Percentiles rank a stretch among this genome's conserved stretches.
Evolutionary conservation across 1,139 yeast species (phyloP).

Genomic region (Waltiozyma sp.): DNA sequence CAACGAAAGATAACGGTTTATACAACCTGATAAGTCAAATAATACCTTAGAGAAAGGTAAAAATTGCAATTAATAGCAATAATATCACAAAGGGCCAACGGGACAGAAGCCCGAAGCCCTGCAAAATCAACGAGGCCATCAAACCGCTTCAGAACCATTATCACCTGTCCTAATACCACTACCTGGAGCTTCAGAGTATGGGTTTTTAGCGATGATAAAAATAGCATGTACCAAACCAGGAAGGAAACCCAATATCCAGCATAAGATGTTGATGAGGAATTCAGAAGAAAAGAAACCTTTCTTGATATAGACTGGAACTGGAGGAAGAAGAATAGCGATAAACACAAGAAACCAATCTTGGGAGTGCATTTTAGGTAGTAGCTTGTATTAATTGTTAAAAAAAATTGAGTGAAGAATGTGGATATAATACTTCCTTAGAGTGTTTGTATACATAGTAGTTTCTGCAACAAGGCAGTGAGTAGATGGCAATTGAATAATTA

Average conservation of each 20-base stretch:
- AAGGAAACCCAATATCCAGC: conserved; percentile 67
- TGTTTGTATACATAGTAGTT: too few relatives aligned
- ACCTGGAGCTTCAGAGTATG: conserved; percentile 31
- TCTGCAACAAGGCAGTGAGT: too few relatives aligned
- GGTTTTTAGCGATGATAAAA: conserved; percentile 47
- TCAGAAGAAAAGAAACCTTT: conserved; percentile 66
- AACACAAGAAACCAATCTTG: conserved; percentile 74
- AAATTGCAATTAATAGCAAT: too few relatives aligned
- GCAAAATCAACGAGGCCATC: too few relatives aligned
- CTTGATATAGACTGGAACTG: conserved; percentile 70
- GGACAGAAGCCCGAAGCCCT: too few relatives aligned
- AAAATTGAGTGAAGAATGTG: too few relatives aligned
- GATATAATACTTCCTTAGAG: too few relatives aligned
- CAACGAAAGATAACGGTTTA: too few relatives aligned
- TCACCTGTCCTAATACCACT: not conserved
- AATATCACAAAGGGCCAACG: too few relatives aligned
- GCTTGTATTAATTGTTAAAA: not conserved
- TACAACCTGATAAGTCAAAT: too few relatives aligned
- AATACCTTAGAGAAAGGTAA: too few relatives aligned
- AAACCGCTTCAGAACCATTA: conserved; percentile 16
- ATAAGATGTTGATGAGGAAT: conserved; percentile 60
- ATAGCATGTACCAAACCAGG: conserved; percentile 69
- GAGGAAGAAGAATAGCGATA: conserved; percentile 73
- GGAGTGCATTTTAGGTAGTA: conserved; percentile 38
- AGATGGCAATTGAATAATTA: too few relatives aligned